These are phyloP conservation scores for Papiliotrema flavescens DNA, from an alignment of 1,284 basidiomycete genomes.

Conservation along the genomic window DNA sequence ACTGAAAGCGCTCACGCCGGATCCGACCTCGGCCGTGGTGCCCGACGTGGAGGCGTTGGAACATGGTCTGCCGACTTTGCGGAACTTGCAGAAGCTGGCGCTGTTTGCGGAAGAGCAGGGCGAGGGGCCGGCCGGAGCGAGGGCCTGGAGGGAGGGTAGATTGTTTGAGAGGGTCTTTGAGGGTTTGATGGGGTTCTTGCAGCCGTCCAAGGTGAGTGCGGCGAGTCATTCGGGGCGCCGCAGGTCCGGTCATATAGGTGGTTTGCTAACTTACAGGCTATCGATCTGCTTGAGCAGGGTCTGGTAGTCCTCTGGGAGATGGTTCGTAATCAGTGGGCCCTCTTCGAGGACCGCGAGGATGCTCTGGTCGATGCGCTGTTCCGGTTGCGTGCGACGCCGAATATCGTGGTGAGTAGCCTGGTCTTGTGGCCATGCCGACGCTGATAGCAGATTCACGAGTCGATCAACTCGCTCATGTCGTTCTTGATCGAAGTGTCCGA, in stretches of 20 bases:
- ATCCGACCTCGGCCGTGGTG: constrained; percentile 11
- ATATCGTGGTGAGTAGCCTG: constrained; percentile 29
- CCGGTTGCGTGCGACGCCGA: constrained; percentile 23
- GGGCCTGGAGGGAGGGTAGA: constrained; percentile 23
- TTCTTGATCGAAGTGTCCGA: constrained; percentile 36
- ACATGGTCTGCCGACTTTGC: constrained; percentile 14
- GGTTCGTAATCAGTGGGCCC: constrained; percentile 40
- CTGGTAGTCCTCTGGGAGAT: constrained; percentile 42
- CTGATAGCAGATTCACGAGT: constrained; percentile 32
- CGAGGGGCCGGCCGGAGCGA: too few relatives aligned
- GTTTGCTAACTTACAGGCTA: constrained; percentile 9
- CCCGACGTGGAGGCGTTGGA: constrained; percentile 21
- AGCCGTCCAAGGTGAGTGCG: constrained; percentile 22
- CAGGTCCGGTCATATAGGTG: not conserved
- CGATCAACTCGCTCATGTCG: constrained; percentile 40
- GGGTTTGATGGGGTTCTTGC: constrained; percentile 26
- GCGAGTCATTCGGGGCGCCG: too few relatives aligned
- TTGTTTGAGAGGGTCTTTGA: constrained; percentile 32
- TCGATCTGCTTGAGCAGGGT: constrained; percentile 30
- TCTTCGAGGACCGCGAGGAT: constrained; percentile 37
- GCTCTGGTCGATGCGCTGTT: constrained; percentile 34
- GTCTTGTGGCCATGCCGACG: not conserved
- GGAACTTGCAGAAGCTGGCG: constrained; percentile 32
- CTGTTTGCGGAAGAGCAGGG: constrained; percentile 21
- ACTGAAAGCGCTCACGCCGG: not conserved